A percentile compares a stretch with the other conserved stretches of the same genome.
Evolutionary conservation across 2,329 filamentous ascomycete species (phyloP).

Genomic region (Xylariaceae sp.): DNA sequence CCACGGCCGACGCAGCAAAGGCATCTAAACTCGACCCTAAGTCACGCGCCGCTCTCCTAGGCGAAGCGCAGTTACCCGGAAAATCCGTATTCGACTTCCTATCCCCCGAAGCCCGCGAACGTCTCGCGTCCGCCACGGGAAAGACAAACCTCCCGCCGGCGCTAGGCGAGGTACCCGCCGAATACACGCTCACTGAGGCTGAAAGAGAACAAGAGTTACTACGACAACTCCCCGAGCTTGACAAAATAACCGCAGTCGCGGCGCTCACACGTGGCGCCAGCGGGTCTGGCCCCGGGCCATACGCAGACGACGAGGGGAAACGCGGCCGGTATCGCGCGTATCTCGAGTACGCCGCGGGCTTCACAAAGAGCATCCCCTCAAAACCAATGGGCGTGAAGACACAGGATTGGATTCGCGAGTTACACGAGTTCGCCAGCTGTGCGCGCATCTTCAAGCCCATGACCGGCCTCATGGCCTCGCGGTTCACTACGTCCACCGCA

Average conservation of each 20-base stretch:
- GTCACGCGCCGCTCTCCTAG: constrained; percentile 72
- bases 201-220: constrained; percentile 57
- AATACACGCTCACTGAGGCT: constrained; percentile 58
- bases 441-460: constrained; percentile 81
- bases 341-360: constrained; percentile 70
- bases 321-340: constrained; percentile 75
- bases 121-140: constrained; percentile 71
- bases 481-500: constrained; percentile 67
- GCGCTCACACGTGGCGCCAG: constrained; percentile 59
- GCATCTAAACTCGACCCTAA: constrained; percentile 70
- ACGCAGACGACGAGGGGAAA: constrained; percentile 77
- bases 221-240: constrained; percentile 58
- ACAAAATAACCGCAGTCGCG: constrained; percentile 62
- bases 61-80: constrained; percentile 74
- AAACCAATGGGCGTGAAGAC: constrained; percentile 42
- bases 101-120: constrained; percentile 69
- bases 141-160: constrained; percentile 73
- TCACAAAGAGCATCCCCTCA: constrained; percentile 40
- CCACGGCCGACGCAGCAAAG: constrained; percentile 65
- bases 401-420: constrained; percentile 76
- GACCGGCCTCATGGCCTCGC: constrained; percentile 85
- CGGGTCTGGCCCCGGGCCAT: constrained; percentile 63
- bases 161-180: constrained; percentile 66
- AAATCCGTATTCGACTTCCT: constrained; percentile 97
- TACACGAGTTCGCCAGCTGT: constrained; percentile 67